Conservation (phyloP, 441 rosid species). For the Populus hybrid region DNA sequence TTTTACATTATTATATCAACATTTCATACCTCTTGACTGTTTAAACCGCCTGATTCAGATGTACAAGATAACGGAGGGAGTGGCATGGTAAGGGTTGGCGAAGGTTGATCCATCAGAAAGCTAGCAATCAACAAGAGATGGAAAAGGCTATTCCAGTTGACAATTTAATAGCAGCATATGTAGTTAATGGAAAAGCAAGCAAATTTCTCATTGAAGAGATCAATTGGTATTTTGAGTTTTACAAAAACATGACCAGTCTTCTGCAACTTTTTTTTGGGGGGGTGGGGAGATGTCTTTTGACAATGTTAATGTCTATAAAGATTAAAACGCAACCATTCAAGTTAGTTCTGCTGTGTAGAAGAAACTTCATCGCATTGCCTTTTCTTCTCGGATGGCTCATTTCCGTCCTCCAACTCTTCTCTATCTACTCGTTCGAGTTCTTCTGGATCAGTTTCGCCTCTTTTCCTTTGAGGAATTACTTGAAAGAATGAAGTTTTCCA, state of each 20-base stretch:
- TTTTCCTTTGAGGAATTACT: conserved; percentile 82
- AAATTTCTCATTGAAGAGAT: background rate
- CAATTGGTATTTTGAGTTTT: background rate
- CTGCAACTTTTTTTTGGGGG: background rate
- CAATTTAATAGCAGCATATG: background rate
- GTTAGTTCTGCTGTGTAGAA: conserved; percentile 5
- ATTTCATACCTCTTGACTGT: background rate
- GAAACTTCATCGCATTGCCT: conserved; percentile 18
- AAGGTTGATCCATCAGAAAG: background rate
- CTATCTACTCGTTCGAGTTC: conserved; percentile 22
- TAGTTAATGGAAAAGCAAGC: background rate
- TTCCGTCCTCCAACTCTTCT: conserved; percentile 24
- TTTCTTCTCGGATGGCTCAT: conserved; percentile 31
- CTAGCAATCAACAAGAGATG: background rate
- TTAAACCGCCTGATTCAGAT: background rate
- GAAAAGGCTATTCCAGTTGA: background rate
- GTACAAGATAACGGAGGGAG: background rate
- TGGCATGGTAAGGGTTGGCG: background rate
- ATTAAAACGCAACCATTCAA: background rate
- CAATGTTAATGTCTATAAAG: background rate
- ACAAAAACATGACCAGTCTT: background rate
- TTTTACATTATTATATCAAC: background rate
- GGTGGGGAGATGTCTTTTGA: background rate
- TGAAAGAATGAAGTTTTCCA: conserved; percentile 86
- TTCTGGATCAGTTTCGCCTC: conserved; percentile 31